Percentiles rank a stretch among this genome's conserved stretches.
Evolutionary conservation across 176 grass and related monocot genomes (phyloP).

Genomic region (Tillandsia leiboldiana): DNA sequence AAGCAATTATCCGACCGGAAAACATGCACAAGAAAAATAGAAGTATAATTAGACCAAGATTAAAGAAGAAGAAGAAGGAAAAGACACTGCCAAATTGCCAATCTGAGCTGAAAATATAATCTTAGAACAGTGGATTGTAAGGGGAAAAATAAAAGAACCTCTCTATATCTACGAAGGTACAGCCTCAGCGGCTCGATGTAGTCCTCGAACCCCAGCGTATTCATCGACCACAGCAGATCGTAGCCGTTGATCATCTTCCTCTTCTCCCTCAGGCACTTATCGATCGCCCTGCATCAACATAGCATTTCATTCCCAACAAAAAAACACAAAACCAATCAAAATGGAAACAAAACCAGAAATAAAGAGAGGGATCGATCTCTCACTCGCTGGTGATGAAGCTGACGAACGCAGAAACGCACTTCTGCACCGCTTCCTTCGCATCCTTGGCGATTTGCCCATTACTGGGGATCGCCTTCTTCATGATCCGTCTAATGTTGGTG

Average conservation of each 20-base stretch:
- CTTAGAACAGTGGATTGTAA: too few relatives aligned
- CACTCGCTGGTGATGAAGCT: slow-evolving; percentile 85
- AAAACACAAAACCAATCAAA: not conserved
- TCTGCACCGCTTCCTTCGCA: slow-evolving; percentile 71
- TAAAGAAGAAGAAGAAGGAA: not conserved
- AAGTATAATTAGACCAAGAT: slow-evolving; percentile 13
- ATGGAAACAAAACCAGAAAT: slow-evolving; percentile 14
- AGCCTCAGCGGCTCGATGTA: slow-evolving; percentile 72
- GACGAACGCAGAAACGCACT: slow-evolving; percentile 85
- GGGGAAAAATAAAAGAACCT: slow-evolving; percentile 18
- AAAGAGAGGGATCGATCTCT: slow-evolving; percentile 2
- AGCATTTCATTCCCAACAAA: not conserved
- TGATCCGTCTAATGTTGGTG: slow-evolving; percentile 79
- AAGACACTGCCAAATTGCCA: not conserved
- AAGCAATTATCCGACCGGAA: slow-evolving; percentile 17
- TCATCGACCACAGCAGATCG: slow-evolving; percentile 75
- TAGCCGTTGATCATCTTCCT: slow-evolving; percentile 73
- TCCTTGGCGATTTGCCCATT: slow-evolving; percentile 85
- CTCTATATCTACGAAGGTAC: slow-evolving; percentile 70
- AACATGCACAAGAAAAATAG: slow-evolving; percentile 17
- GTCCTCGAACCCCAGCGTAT: slow-evolving; percentile 62
- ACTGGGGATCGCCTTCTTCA: slow-evolving; percentile 75
- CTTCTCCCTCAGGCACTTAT: slow-evolving; percentile 80
- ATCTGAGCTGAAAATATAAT: not conserved
- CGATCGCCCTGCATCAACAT: slow-evolving; percentile 39